These are phyloP conservation scores for Phialophora tarda DNA, from an alignment of 2,329 filamentous ascomycete species.

Conservation along the genomic window DNA sequence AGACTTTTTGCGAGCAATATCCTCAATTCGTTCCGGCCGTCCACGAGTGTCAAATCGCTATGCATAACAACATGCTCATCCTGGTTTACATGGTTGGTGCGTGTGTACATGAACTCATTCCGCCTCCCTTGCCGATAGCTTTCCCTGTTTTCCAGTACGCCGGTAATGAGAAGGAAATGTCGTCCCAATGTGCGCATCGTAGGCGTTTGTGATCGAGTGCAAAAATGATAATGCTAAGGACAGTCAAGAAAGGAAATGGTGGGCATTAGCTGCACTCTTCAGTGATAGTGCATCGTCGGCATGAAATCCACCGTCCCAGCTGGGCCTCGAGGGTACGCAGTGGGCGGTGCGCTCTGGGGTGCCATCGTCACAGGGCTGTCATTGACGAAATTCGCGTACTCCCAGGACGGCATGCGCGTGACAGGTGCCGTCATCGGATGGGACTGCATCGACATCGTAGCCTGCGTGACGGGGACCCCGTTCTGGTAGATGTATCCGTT, in stretches of 20 bases:
- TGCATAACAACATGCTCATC: constrained; percentile 34
- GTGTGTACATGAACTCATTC: constrained; percentile 34
- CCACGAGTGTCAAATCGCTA: constrained; percentile 30
- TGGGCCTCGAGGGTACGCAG: constrained; percentile 33
- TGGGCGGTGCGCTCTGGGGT: constrained; percentile 38
- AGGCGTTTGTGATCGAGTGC: constrained; percentile 18
- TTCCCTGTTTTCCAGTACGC: constrained; percentile 19
- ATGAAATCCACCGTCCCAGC: constrained; percentile 33
- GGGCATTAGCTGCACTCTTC: constrained; percentile 22
- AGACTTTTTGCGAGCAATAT: constrained; percentile 12
- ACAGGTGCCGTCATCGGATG: constrained; percentile 43
- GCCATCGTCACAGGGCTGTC: constrained; percentile 42
- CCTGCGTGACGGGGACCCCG: constrained; percentile 31
- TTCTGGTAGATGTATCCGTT: constrained; percentile 33
- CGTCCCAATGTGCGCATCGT: constrained; percentile 14
- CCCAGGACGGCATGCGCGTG: constrained; percentile 46
- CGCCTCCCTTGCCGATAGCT: constrained; percentile 12
- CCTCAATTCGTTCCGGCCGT: constrained; percentile 12
- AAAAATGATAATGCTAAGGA: constrained; percentile 30
- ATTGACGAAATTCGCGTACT: constrained; percentile 45
- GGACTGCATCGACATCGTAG: constrained; percentile 29
- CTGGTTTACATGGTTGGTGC: constrained; percentile 32
- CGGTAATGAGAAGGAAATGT: constrained; percentile 20
- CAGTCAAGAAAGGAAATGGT: constrained; percentile 33
- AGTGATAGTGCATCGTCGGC: constrained; percentile 34